Conservation (phyloP, 306 rosid species). For the Glycine latifolia region DNA sequence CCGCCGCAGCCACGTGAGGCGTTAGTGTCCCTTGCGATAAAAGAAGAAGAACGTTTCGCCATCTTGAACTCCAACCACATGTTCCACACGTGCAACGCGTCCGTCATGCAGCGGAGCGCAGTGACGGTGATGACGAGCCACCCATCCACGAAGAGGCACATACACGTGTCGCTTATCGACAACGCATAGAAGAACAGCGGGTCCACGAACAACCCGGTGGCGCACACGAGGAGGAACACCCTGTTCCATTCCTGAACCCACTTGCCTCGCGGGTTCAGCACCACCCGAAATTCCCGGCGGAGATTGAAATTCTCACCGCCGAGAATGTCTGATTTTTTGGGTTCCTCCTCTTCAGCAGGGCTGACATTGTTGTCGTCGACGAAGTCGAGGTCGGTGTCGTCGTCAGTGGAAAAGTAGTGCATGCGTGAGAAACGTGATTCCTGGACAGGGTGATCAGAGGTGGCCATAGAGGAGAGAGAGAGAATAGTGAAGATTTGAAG, state of each 20-base stretch:
- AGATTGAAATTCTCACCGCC: constrained; percentile 29
- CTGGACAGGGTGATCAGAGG: not conserved
- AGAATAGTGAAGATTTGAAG: no score
- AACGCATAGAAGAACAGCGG: constrained; percentile 88
- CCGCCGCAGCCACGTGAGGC: constrained; percentile 12
- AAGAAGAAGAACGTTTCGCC: constrained; percentile 50
- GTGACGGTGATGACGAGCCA: constrained; percentile 93
- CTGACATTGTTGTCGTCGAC: not conserved
- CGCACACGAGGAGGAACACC: constrained; percentile 71
- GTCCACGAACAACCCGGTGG: constrained; percentile 81
- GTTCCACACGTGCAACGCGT: constrained; percentile 90
- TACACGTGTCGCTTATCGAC: constrained; percentile 75
- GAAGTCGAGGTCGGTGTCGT: not conserved
- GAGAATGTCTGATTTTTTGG: not conserved
- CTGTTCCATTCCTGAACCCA: constrained; percentile 93
- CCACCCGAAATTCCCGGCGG: not conserved
- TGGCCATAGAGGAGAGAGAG: constrained; percentile 57
- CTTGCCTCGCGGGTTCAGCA: constrained; percentile 65
- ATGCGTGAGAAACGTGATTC: constrained; percentile 50
- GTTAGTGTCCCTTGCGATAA: not conserved
- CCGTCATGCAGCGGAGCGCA: constrained; percentile 94
- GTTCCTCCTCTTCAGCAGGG: not conserved
- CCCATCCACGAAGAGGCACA: constrained; percentile 87
- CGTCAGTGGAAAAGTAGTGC: constrained; percentile 39
- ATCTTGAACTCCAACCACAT: constrained; percentile 84